These are phyloP conservation scores for Silene coronaria DNA, from an alignment of 179 eudicot species.

Conservation along the genomic window DNA sequence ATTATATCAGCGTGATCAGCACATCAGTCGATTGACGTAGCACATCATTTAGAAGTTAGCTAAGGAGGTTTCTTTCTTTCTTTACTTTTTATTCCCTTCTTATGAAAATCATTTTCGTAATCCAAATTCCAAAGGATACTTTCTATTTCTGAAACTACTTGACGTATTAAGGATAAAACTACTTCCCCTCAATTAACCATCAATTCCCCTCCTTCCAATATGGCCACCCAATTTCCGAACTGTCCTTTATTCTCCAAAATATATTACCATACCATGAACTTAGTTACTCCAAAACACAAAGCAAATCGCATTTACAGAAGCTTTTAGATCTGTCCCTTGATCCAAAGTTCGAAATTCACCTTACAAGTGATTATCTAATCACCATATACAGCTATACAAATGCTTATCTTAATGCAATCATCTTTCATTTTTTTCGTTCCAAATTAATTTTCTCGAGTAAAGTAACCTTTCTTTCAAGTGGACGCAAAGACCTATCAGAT, in stretches of 20 bases:
- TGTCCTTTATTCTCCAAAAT: not conserved
- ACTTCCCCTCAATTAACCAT: not conserved
- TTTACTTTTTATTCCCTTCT: not conserved
- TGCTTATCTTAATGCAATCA: not conserved
- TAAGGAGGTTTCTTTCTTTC: not conserved
- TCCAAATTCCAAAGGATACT: not conserved
- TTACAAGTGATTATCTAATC: not conserved
- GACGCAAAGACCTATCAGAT: slow-evolving; percentile 3
- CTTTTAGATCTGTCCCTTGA: not conserved
- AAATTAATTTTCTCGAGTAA: not conserved
- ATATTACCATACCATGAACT: not conserved
- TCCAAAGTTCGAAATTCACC: not conserved
- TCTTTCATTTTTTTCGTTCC: not conserved
- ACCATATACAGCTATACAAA: not conserved
- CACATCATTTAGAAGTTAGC: not conserved
- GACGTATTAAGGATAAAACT: not conserved
- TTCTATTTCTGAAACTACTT: not conserved
- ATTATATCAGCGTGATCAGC: not conserved
- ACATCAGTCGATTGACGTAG: not conserved
- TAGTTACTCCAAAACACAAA: not conserved
- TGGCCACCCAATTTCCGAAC: not conserved
- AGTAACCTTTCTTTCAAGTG: not conserved
- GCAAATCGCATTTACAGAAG: not conserved
- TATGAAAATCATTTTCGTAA: not conserved
- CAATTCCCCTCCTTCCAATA: not conserved